phyloP scores from a whole-genome alignment of 768 basidiomycete species.

The Tylopilus sp. region DNA sequence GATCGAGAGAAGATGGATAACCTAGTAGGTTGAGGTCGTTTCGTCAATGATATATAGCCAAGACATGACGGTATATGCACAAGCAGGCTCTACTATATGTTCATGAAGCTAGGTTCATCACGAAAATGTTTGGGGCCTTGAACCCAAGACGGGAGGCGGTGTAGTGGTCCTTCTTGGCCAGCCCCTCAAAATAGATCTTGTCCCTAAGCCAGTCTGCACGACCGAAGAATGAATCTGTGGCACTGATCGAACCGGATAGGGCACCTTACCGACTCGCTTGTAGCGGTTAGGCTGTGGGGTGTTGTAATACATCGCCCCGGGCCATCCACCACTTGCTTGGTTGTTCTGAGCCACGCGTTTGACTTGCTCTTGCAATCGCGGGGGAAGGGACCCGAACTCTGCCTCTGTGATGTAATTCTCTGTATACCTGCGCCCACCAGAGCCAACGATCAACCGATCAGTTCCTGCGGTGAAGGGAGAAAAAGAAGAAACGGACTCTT shows the following conservation, averaged over 20 bases:
- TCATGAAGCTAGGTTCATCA: slow-evolving; percentile 60
- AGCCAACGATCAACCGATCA: slow-evolving; percentile 10
- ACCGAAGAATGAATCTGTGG: slow-evolving; percentile 1
- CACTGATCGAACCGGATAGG: not conserved
- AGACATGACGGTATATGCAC: slow-evolving; percentile 5
- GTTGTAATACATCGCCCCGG: slow-evolving; percentile 39
- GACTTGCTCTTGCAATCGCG: slow-evolving; percentile 68
- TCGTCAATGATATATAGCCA: slow-evolving; percentile 5
- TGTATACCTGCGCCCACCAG: slow-evolving; percentile 50
- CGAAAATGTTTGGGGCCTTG: slow-evolving; percentile 74
- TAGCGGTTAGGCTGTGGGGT: slow-evolving; percentile 46
- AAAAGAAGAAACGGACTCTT: slow-evolving; percentile 55
- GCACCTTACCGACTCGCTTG: slow-evolving; percentile 59
- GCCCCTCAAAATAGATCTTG: slow-evolving; percentile 62
- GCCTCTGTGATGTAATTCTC: slow-evolving; percentile 63
- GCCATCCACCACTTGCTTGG: slow-evolving; percentile 36
- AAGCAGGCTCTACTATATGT: not conserved
- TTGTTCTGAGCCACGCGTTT: slow-evolving; percentile 52
- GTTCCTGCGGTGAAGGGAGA: not conserved
- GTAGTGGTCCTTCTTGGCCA: slow-evolving; percentile 61
- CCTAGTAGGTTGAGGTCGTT: not conserved
- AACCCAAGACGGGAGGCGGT: slow-evolving; percentile 61
- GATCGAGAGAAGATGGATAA: not conserved
- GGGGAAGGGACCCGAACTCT: slow-evolving; percentile 58
- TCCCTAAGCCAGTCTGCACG: slow-evolving; percentile 74